Evolutionary conservation across 2,329 filamentous ascomycete genomes (phyloP).

Genomic region (Drechmeria coniospora): DNA sequence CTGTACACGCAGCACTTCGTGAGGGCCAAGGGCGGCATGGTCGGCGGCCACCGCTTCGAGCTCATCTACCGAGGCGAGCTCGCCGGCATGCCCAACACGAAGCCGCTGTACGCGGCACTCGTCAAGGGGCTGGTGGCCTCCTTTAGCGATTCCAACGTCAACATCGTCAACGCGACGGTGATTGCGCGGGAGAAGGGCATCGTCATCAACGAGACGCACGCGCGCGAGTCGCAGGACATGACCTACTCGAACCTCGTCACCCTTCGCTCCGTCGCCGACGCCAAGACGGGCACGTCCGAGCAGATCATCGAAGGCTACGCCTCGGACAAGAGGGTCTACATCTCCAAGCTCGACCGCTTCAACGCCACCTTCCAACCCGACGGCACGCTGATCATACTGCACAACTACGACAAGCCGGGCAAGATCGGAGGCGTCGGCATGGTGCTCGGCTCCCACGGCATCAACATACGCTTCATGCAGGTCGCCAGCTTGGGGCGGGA

Average conservation of each 20-base stretch:
- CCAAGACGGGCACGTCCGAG: constrained; percentile 12
- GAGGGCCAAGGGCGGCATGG: constrained; percentile 23
- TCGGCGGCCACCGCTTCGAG: constrained; percentile 55
- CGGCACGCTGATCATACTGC: constrained; percentile 60
- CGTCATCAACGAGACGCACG: constrained; percentile 58
- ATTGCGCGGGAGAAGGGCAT: constrained; percentile 66
- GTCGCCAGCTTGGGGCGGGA: constrained; percentile 38
- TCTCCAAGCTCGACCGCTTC: constrained; percentile 60
- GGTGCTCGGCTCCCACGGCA: constrained; percentile 49
- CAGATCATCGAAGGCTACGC: constrained; percentile 51
- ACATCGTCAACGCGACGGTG: constrained; percentile 68
- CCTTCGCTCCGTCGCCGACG: constrained; percentile 35
- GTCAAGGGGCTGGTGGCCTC: constrained; percentile 60
- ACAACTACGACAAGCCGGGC: constrained; percentile 68
- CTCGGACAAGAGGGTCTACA: constrained; percentile 47
- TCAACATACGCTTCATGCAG: constrained; percentile 73
- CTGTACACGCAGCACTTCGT: constrained; percentile 66
- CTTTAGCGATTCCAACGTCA: constrained; percentile 56
- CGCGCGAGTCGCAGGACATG: constrained; percentile 42
- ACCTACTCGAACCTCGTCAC: constrained; percentile 59
- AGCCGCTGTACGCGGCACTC: constrained; percentile 63
- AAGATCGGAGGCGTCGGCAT: constrained; percentile 71
- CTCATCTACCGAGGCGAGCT: constrained; percentile 65
- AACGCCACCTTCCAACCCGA: constrained; percentile 57
- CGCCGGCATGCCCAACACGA: constrained; percentile 55